Evolutionary conservation across 164 flowering plant species (phyloP).

Genomic region (Liquidambar formosana): DNA sequence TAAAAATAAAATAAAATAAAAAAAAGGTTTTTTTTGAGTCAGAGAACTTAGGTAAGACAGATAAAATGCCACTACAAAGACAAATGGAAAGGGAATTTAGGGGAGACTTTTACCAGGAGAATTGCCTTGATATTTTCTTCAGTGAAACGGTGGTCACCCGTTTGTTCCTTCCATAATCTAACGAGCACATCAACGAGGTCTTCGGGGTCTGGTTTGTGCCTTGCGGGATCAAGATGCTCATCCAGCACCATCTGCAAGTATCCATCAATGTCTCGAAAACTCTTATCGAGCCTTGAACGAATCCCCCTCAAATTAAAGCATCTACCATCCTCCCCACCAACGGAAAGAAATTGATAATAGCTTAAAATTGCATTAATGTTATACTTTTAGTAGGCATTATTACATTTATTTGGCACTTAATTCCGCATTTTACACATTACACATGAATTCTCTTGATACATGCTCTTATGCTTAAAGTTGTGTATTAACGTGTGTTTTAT

Average conservation of each 20-base stretch:
- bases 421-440: too few species aligned
- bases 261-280: constrained; percentile 3
- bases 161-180: background rate
- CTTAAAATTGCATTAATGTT: too few species aligned
- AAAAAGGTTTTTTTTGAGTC: too few species aligned
- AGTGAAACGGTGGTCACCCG: background rate
- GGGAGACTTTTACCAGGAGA: constrained; percentile 1
- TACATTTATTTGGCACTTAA: too few species aligned
- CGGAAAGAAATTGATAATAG: too few species aligned
- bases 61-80: too few species aligned
- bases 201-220: background rate
- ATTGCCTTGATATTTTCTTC: constrained; percentile 10
- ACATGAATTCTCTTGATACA: too few species aligned
- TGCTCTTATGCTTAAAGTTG: too few species aligned
- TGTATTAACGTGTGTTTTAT: too few species aligned
- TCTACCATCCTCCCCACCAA: constrained; percentile 10
- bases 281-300: background rate
- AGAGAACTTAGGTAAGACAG: too few species aligned
- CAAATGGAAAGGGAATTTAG: background rate
- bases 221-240: constrained; percentile 1
- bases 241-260: constrained; percentile 6
- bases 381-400: too few species aligned
- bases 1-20: too few species aligned
- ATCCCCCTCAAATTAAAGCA: constrained; percentile 1
- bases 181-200: constrained; percentile 8